Base-by-base conservation (phyloP, 148 eudicot genomes). In the Nyssa sinensis region DNA sequence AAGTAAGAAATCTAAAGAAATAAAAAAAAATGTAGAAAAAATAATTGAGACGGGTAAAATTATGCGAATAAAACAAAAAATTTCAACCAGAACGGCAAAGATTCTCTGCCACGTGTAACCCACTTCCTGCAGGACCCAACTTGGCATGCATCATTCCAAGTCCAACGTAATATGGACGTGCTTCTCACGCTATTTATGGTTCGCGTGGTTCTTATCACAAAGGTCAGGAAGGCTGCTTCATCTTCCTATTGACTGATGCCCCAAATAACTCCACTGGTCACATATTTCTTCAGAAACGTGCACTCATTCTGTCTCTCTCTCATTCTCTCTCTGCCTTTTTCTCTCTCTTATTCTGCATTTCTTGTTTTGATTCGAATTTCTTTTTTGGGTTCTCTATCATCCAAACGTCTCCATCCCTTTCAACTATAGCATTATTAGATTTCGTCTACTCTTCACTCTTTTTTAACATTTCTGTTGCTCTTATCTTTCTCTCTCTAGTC, bases 81-180 rank as follows among this genome's bases (percentile, higher is more conserved):
- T 32, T 13, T 11, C 27, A 66, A 41, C 16, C 31, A 17, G 11
- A 47, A 51, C 21, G 19, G 33, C 37, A 21, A 13, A 69, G 72
- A 69, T 69, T 69, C 72, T 60, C 37, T 69, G 61, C 39, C 71
- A 37, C 3, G 21, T 39, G 51, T 55, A 7, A 55, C 30, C 13
- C 71, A 5, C 13, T n/a, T n/a, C n/a, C n/a, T n/a, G n/a, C n/a
- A n/a, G n/a, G n/a, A n/a, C n/a, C n/a, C n/a, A n/a, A n/a, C n/a
- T n/a, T n/a, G n/a, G n/a, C n/a, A n/a, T n/a, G n/a, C n/a, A n/a
- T n/a, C n/a, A n/a, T n/a, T n/a, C n/a, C n/a, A n/a, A n/a, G n/a
- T n/a, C n/a, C n/a, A 68, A 68, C 33, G 27, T 25, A 12, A 13
- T 32, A 35, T 28, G 58, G 58, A 47, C 24, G 35, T 68, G 59